These are phyloP conservation scores for Phytophthora tubulina DNA, from an alignment of 352 stramenopile species.

Conservation along the genomic window DNA sequence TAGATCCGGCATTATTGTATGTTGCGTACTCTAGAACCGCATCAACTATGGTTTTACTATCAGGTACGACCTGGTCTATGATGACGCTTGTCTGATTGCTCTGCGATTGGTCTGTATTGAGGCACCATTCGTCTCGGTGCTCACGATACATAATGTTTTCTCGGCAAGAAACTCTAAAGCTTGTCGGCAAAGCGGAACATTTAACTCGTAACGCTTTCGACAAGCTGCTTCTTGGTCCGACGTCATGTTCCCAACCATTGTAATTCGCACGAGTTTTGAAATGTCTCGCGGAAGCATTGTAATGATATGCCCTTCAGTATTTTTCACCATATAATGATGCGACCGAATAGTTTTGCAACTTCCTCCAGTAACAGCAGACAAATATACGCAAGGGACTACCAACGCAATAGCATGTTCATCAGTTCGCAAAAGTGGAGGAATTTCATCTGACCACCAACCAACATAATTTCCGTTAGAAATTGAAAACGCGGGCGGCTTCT, in stretches of 20 bases:
- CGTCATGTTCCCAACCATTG: background rate
- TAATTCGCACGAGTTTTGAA: background rate
- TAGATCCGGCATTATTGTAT: too few relatives aligned
- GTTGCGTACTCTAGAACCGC: too few relatives aligned
- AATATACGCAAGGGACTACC: background rate
- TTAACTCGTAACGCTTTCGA: background rate
- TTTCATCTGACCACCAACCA: background rate
- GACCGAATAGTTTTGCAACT: too few relatives aligned
- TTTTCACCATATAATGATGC: slow-evolving; percentile 1
- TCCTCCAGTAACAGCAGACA: too few relatives aligned
- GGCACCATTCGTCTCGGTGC: background rate
- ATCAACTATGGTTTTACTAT: too few relatives aligned
- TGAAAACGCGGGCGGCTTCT: background rate
- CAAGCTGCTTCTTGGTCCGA: background rate
- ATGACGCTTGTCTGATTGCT: background rate
- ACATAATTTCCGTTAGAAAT: background rate
- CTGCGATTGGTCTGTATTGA: background rate
- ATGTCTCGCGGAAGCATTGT: background rate
- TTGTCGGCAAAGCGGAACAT: background rate
- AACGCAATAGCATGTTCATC: background rate
- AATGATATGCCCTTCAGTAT: background rate
- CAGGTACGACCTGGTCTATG: too few relatives aligned
- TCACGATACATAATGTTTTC: background rate
- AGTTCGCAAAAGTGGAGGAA: background rate
- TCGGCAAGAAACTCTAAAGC: background rate